Conservation (phyloP, 2,329 filamentous ascomycete genomes). For the Lachnellula cervina region DNA sequence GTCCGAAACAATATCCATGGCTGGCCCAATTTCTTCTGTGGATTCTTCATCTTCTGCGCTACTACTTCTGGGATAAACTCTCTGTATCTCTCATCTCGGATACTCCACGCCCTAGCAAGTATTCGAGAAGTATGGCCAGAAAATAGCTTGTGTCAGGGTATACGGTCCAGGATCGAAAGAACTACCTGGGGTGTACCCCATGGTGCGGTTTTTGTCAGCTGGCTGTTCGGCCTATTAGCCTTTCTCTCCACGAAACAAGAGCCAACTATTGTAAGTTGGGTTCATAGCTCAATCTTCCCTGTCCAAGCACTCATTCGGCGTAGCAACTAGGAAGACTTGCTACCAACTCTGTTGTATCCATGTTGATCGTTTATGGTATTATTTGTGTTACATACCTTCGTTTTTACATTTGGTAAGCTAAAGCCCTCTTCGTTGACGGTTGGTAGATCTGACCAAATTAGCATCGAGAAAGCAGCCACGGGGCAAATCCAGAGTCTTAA, state of each 20-base stretch:
- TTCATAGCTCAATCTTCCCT: constrained; percentile 11
- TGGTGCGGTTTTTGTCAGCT: constrained; percentile 35
- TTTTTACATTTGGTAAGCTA: constrained; percentile 26
- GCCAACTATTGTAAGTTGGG: constrained; percentile 8
- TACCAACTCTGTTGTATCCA: constrained; percentile 33
- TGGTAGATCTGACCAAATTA: neutral
- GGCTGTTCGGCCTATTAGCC: constrained; percentile 35
- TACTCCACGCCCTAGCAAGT: constrained; percentile 39
- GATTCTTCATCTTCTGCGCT: constrained; percentile 41
- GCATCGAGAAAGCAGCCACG: constrained; percentile 3
- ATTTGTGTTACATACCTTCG: constrained; percentile 32
- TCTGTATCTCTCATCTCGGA: constrained; percentile 38
- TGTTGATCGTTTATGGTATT: constrained; percentile 34
- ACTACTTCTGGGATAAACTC: constrained; percentile 39
- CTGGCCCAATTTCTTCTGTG: constrained; percentile 40
- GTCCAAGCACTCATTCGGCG: neutral
- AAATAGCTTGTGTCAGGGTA: constrained; percentile 29
- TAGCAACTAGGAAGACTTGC: constrained; percentile 34
- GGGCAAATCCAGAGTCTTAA: neutral
- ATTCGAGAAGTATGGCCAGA: constrained; percentile 37
- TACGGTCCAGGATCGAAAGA: constrained; percentile 32
- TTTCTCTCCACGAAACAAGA: constrained; percentile 33
- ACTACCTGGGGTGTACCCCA: constrained; percentile 36
- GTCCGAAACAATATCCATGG: constrained; percentile 35
- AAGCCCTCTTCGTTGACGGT: neutral